Conservation (phyloP, 2,329 filamentous ascomycete species). For the Clarireedia paspali region DNA sequence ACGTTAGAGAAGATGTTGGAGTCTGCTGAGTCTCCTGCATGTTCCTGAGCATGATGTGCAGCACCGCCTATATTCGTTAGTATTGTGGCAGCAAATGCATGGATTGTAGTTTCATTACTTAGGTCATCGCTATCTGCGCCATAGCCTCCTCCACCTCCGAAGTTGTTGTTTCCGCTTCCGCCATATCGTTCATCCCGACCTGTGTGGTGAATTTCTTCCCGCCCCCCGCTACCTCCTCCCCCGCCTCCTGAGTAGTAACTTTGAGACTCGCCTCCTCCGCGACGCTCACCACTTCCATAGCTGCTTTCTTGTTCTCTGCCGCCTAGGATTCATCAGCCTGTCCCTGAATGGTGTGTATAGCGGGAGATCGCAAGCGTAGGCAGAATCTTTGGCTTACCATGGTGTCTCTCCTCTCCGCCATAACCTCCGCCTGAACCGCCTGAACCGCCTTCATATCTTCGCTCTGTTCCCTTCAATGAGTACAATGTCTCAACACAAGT, state of each 20-base stretch:
- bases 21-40: slow-evolving; percentile 44
- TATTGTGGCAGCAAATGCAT: too few relatives aligned
- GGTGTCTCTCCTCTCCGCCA: slow-evolving; percentile 5
- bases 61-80: slow-evolving; percentile 32
- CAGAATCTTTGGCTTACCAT: not conserved
- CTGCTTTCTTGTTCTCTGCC: slow-evolving; percentile 10
- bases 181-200: slow-evolving; percentile 15
- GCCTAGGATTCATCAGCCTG: not conserved
- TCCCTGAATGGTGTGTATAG: not conserved
- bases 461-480: not conserved
- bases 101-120: slow-evolving; percentile 13
- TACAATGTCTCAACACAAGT: too few relatives aligned
- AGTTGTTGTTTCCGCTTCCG: slow-evolving; percentile 15
- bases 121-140: slow-evolving; percentile 40
- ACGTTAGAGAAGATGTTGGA: slow-evolving; percentile 46
- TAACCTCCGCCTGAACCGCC: slow-evolving; percentile 11
- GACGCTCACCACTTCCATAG: slow-evolving; percentile 9
- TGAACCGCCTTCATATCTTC: slow-evolving; percentile 10
- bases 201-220: slow-evolving; percentile 6
- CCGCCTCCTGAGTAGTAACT: not conserved
- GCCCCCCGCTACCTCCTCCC: slow-evolving; percentile 2
- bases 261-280: slow-evolving; percentile 2
- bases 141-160: slow-evolving; percentile 25
- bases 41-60: slow-evolving; percentile 44
- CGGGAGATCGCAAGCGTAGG: not conserved